phyloP scores from a whole-genome alignment of 805 yeast genomes.

The Candida boleticola region DNA sequence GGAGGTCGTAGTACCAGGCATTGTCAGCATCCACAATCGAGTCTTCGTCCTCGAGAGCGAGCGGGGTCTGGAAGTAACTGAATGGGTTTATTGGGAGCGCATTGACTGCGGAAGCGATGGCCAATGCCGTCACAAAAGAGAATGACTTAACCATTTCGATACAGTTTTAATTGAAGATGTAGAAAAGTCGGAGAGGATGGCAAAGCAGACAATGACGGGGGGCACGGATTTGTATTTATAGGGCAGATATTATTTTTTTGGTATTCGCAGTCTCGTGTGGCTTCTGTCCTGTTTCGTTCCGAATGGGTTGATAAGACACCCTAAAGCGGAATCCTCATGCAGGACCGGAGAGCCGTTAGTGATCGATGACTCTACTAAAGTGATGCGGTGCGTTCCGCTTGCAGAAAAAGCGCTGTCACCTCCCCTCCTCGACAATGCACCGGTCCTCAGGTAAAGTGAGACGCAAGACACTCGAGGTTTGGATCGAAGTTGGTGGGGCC shows the following conservation, averaged over 20 bases:
- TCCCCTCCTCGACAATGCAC: no score
- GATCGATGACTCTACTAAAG: no score
- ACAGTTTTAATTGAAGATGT: constrained; percentile 3
- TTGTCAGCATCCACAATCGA: constrained; percentile 1
- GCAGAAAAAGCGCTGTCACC: no score
- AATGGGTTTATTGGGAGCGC: constrained; percentile 18
- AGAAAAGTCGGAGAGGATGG: constrained; percentile 1
- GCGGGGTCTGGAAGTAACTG: constrained; percentile 2
- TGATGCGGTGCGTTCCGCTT: no score
- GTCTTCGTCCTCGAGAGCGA: not conserved
- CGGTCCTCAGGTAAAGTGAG: no score
- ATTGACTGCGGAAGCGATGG: constrained; percentile 17
- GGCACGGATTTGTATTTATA: no score
- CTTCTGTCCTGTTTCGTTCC: no score
- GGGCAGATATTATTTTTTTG: no score
- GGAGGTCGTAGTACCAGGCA: constrained; percentile 26
- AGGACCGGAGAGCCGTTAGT: constrained; percentile 4
- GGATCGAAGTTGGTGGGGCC: no score
- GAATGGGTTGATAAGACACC: no score
- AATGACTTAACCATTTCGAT: constrained; percentile 6
- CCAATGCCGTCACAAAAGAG: constrained; percentile 18
- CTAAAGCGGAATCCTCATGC: not conserved
- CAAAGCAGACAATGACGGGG: not conserved
- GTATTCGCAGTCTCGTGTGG: no score
- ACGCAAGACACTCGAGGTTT: no score